A percentile compares a stretch with the other conserved stretches of the same genome.
phyloP scores from a whole-genome alignment of 139 green algal genomes.

The Closterium sp. region DNA sequence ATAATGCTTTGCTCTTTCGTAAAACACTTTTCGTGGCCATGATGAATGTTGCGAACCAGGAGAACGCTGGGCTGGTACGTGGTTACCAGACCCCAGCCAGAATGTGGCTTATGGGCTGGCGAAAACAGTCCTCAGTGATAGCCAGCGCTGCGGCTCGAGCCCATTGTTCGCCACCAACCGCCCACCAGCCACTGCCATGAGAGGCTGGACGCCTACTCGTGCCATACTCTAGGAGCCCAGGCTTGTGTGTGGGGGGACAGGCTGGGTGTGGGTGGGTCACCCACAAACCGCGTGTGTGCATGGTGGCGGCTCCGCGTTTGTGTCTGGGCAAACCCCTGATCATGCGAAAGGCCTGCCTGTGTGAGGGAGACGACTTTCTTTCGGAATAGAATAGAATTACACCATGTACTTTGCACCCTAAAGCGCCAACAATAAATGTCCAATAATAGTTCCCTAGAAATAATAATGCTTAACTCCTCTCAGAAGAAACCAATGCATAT shows the following conservation, averaged over 20 bases:
- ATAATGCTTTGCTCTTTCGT: neutral
- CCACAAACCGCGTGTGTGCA: neutral
- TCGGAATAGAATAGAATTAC: too few relatives aligned
- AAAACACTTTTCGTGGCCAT: neutral
- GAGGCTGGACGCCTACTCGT: neutral
- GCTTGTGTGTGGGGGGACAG: neutral
- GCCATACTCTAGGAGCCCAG: neutral
- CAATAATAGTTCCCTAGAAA: too few relatives aligned
- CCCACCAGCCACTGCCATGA: neutral
- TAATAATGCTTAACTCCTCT: too few relatives aligned
- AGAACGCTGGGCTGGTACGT: neutral
- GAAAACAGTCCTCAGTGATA: neutral
- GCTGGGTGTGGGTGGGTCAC: neutral
- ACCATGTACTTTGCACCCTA: too few relatives aligned
- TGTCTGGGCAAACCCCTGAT: neutral
- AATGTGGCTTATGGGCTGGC: neutral
- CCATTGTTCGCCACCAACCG: neutral
- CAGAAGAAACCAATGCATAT: too few relatives aligned
- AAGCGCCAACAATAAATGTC: too few relatives aligned
- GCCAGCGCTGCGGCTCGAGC: neutral
- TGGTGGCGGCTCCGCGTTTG: neutral
- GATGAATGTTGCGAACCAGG: neutral
- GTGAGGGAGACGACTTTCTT: too few relatives aligned
- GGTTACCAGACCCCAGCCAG: neutral
- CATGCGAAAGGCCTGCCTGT: too few relatives aligned